Conservation (phyloP, 164 flowering plant genomes). For the Piper betle region DNA sequence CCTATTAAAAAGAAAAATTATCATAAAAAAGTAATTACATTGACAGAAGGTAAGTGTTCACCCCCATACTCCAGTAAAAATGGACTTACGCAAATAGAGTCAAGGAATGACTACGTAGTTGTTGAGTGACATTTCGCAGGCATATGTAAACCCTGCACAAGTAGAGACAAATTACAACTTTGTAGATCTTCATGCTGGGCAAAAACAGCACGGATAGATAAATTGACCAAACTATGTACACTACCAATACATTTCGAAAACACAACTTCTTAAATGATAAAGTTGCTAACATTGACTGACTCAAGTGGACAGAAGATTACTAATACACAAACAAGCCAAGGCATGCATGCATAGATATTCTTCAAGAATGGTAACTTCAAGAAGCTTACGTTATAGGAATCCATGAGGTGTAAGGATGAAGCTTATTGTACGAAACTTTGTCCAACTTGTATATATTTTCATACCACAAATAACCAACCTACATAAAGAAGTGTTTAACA, state of each 20-base stretch:
- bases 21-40: too few relatives aligned
- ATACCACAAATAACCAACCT: constrained; percentile 90
- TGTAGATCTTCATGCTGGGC: too few relatives aligned
- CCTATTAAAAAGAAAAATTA: constrained; percentile 21
- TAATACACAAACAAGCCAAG: too few relatives aligned
- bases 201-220: too few relatives aligned
- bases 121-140: constrained; percentile 84
- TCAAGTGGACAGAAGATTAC: not conserved
- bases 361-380: not conserved
- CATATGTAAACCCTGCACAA: constrained; percentile 81
- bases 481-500: constrained; percentile 2
- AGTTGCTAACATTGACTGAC: too few relatives aligned
- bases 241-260: too few relatives aligned
- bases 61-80: not conserved
- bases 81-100: constrained; percentile 83
- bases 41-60: too few relatives aligned
- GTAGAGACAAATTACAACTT: not conserved
- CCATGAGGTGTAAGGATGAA: constrained; percentile 98
- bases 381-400: constrained; percentile 92
- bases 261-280: too few relatives aligned
- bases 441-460: constrained; percentile 92
- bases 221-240: too few relatives aligned
- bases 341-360: not conserved
- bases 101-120: constrained; percentile 67
- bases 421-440: constrained; percentile 76